Percentiles rank a stretch among this genome's conserved stretches.
Conservation (phyloP, 768 basidiomycete species). For the Chalciporus pseudorubinellus region DNA sequence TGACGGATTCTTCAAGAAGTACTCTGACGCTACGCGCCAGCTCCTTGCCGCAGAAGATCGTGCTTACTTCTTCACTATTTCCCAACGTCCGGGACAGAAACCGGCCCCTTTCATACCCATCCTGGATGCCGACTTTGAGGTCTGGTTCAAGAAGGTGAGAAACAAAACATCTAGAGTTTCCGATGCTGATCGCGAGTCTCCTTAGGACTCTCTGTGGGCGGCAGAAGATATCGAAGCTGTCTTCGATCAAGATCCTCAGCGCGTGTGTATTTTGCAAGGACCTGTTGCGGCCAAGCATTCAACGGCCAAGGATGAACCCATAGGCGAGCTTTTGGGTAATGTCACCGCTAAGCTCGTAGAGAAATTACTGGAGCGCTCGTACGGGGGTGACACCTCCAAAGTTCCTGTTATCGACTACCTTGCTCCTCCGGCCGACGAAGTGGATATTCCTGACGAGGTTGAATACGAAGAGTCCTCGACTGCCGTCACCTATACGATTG, state of each 20-base stretch:
- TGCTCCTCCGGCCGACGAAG: slow-evolving; percentile 45
- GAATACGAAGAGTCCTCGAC: slow-evolving; percentile 41
- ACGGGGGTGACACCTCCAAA: slow-evolving; percentile 67
- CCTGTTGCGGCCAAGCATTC: slow-evolving; percentile 92
- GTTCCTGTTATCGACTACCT: slow-evolving; percentile 89
- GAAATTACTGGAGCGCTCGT: slow-evolving; percentile 75
- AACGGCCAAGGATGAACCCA: slow-evolving; percentile 86
- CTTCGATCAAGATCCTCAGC: slow-evolving; percentile 97
- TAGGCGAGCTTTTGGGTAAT: slow-evolving; percentile 87
- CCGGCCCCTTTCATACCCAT: slow-evolving; percentile 98
- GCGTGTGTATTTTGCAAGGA: slow-evolving; percentile 96
- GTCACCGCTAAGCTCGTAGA: slow-evolving; percentile 76
- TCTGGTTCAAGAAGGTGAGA: slow-evolving; percentile 98
- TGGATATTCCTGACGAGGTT: slow-evolving; percentile 41
- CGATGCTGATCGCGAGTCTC: slow-evolving; percentile 9
- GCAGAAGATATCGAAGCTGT: slow-evolving; percentile 98
- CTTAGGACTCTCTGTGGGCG: slow-evolving; percentile 93
- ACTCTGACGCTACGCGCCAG: slow-evolving; percentile 79
- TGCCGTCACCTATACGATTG: slow-evolving; percentile 50
- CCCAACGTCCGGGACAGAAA: slow-evolving; percentile 96
- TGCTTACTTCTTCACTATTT: slow-evolving; percentile 93
- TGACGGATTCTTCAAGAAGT: slow-evolving; percentile 78
- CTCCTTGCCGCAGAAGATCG: slow-evolving; percentile 91
- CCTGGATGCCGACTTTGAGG: slow-evolving; percentile 88
- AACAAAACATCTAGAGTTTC: not conserved